phyloP scores from a whole-genome alignment of 2,329 filamentous ascomycete genomes.

The Microsporum audouinii region DNA sequence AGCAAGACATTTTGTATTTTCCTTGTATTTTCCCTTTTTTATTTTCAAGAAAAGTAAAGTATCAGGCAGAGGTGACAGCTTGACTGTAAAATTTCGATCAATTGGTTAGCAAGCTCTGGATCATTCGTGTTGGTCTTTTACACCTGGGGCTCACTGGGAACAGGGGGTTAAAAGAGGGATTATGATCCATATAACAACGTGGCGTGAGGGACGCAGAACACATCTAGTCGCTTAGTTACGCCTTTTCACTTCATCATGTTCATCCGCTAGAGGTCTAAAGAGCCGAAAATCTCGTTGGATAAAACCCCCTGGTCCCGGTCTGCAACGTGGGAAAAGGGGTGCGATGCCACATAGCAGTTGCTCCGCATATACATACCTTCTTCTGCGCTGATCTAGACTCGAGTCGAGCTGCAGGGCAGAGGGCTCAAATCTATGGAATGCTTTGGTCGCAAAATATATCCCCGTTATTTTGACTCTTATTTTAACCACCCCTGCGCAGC shows the following conservation, averaged over 20 bases:
- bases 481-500: not conserved
- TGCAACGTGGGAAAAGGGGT: not conserved
- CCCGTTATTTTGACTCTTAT: not conserved
- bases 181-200: not conserved
- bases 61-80: too few species aligned
- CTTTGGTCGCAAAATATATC: not conserved
- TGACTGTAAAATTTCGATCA: too few species aligned
- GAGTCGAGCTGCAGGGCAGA: not conserved
- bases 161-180: not conserved
- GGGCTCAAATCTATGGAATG: not conserved
- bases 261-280: not conserved
- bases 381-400: not conserved
- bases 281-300: too few species aligned
- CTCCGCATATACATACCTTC: too few species aligned
- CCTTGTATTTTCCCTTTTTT: too few species aligned
- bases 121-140: too few species aligned
- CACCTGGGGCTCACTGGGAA: too few species aligned
- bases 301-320: not conserved
- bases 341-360: not conserved
- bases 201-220: not conserved
- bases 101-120: too few species aligned
- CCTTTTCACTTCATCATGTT: not conserved
- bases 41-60: too few species aligned
- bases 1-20: too few species aligned
- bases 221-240: not conserved